Conservation (phyloP, 2,329 filamentous ascomycete species). For the Bipolaris zeicola region DNA sequence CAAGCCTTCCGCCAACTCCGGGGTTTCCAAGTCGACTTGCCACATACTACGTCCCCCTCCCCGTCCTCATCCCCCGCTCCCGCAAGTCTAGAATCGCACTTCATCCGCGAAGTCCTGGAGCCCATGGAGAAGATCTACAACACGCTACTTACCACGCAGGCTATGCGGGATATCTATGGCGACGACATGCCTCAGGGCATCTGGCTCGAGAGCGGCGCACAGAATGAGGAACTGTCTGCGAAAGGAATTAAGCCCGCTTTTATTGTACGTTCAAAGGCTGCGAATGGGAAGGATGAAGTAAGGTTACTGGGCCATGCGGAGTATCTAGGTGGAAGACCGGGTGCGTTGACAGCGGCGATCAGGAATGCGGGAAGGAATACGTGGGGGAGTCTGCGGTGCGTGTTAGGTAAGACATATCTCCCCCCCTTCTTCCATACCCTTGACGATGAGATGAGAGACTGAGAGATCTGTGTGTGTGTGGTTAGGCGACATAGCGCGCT, state of each 20-base stretch:
- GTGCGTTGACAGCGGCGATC: conserved; percentile 21
- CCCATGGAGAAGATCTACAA: conserved; percentile 10
- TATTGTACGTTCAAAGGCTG: conserved; percentile 12
- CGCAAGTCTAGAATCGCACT: conserved; percentile 6
- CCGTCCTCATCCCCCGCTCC: not conserved
- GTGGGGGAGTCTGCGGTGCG: conserved; percentile 28
- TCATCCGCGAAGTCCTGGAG: conserved; percentile 16
- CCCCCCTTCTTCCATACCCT: too few species aligned
- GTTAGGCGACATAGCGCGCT: conserved; percentile 26
- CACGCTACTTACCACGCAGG: conserved; percentile 4
- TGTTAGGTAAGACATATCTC: conserved; percentile 16
- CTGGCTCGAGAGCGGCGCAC: conserved; percentile 2
- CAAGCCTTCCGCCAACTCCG: conserved; percentile 15
- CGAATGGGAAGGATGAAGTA: not conserved
- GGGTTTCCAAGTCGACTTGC: not conserved
- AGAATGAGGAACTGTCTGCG: not conserved
- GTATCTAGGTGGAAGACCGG: conserved; percentile 22
- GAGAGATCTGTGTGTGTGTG: not conserved
- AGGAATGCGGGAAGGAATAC: conserved; percentile 6
- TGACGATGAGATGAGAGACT: not conserved
- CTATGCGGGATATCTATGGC: not conserved
- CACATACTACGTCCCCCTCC: not conserved
- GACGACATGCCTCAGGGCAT: conserved; percentile 1
- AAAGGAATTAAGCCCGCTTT: conserved; percentile 15
- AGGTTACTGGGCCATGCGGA: conserved; percentile 27